Percentiles rank a stretch among this genome's conserved stretches.
Conservation (phyloP, 176 grass and related monocot species). For the Rhynchospora breviuscula region DNA sequence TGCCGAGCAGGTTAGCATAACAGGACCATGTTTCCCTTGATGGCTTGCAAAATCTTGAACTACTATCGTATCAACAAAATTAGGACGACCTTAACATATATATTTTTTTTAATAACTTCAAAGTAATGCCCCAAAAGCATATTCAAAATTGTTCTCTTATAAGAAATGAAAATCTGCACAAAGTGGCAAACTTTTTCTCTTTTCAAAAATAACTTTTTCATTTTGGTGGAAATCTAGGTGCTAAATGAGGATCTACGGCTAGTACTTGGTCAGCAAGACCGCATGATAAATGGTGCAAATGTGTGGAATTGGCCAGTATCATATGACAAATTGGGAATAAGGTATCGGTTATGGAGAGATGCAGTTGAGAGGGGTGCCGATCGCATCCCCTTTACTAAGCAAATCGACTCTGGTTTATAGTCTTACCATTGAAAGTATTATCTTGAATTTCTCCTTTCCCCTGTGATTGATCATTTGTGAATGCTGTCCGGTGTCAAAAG, state of each 20-base stretch:
- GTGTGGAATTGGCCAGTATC: conserved; percentile 85
- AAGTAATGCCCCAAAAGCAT: no score
- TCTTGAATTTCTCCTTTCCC: conserved; percentile 21
- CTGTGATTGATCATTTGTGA: conserved; percentile 28
- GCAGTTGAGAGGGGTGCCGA: conserved; percentile 55
- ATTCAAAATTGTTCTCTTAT: no score
- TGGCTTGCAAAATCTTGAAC: not conserved
- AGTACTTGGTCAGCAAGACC: conserved; percentile 87
- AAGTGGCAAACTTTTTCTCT: not conserved
- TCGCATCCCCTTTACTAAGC: conserved; percentile 54
- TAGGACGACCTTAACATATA: not conserved
- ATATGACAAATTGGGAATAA: conserved; percentile 85
- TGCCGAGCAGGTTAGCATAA: conserved; percentile 66
- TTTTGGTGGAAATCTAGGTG: conserved; percentile 42
- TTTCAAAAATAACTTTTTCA: not conserved
- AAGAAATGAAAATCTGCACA: not conserved
- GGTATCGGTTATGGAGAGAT: conserved; percentile 81
- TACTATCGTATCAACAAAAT: not conserved
- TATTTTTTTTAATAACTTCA: not conserved
- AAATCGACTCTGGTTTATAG: conserved; percentile 43
- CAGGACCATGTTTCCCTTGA: not conserved
- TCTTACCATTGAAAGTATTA: not conserved
- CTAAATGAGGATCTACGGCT: conserved; percentile 92
- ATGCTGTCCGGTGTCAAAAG: not conserved
- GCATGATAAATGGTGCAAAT: conserved; percentile 84